Evolutionary conservation across 164 flowering plant genomes (phyloP).

Genomic region (Kalanchoe fedtschenkoi): DNA sequence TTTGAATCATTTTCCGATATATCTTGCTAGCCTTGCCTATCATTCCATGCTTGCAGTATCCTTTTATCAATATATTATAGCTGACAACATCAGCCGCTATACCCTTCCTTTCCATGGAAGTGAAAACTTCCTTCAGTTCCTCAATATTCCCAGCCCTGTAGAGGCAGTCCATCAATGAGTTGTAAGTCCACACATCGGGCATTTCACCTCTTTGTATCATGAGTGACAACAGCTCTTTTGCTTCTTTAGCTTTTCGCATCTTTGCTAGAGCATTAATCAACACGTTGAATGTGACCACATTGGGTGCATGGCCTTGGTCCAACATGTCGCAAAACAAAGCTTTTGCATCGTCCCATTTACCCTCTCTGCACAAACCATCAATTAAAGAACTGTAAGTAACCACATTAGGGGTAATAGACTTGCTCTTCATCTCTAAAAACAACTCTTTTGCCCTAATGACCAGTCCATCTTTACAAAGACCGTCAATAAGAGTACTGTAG

Average conservation of each 20-base stretch:
- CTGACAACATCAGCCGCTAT: too few species aligned
- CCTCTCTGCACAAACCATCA: not conserved
- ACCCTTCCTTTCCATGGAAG: not conserved
- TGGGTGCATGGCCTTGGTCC: not conserved
- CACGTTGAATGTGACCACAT: not conserved
- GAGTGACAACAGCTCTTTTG: not conserved
- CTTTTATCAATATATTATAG: not conserved
- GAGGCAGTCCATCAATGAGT: not conserved
- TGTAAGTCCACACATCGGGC: not conserved
- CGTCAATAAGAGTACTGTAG: not conserved
- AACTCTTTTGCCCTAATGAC: not conserved
- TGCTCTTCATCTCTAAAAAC: not conserved
- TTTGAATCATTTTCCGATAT: not conserved
- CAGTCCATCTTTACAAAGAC: not conserved
- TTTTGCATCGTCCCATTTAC: not conserved
- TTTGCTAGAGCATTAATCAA: not conserved
- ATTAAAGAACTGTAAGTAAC: not conserved
- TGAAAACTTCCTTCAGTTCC: not conserved
- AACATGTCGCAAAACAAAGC: not conserved
- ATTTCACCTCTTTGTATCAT: not conserved
- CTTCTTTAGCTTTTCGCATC: not conserved
- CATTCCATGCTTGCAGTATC: not conserved
- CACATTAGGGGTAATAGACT: not conserved
- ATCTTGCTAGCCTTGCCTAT: not conserved
- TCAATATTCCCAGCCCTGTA: not conserved